These are phyloP conservation scores for Rhodotorula paludigena DNA, from an alignment of 768 basidiomycete species.

Conservation along the genomic window DNA sequence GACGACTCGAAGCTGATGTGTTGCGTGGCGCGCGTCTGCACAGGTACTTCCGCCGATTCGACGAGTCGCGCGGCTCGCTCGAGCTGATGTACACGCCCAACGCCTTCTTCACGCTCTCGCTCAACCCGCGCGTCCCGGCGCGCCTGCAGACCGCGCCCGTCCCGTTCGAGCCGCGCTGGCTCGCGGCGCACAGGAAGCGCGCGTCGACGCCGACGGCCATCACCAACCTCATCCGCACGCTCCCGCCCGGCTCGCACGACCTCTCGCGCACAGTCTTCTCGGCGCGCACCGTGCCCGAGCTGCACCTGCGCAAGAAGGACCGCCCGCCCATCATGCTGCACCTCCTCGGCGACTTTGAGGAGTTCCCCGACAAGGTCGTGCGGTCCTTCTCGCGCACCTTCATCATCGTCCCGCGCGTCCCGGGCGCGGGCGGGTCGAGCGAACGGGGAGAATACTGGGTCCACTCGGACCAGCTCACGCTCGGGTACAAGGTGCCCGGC, in stretches of 20 bases:
- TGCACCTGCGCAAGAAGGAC: background rate
- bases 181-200: background rate
- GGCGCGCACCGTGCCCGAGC: conserved; percentile 13
- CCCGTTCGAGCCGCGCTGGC: conserved; percentile 12
- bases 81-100: conserved; percentile 24
- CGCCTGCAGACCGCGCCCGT: background rate
- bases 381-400: conserved; percentile 21
- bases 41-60: conserved; percentile 35
- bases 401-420: conserved; percentile 19
- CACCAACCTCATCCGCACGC: conserved; percentile 21
- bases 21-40: background rate
- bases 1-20: background rate
- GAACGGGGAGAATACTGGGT: conserved; percentile 4
- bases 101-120: conserved; percentile 29
- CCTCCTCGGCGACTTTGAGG: conserved; percentile 24
- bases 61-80: conserved; percentile 17
- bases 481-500: conserved; percentile 2
- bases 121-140: conserved; percentile 1
- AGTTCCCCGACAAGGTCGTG: conserved; percentile 25
- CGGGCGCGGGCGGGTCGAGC: no score
- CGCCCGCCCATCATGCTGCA: conserved; percentile 21
- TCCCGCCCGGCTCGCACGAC: conserved; percentile 30
- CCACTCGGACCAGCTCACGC: conserved; percentile 22
- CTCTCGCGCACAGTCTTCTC: conserved; percentile 1
- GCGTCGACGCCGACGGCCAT: conserved; percentile 22